These are phyloP conservation scores for Candida caryicola DNA, from an alignment of 805 yeast genomes.

Conservation along the genomic window DNA sequence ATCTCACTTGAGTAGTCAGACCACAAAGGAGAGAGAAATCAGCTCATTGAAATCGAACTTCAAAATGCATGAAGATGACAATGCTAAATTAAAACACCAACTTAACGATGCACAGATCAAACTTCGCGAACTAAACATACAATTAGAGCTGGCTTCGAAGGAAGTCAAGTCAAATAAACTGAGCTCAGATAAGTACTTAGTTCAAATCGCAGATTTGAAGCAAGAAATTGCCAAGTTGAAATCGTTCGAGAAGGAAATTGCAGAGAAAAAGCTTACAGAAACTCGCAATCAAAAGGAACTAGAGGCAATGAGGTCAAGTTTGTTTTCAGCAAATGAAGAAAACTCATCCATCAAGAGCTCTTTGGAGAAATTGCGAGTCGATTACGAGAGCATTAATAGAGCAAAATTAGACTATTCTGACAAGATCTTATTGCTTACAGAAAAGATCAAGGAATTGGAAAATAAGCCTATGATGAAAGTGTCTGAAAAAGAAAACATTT, in stretches of 20 bases:
- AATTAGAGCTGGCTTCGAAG: slow-evolving; percentile 18
- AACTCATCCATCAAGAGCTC: slow-evolving; percentile 4
- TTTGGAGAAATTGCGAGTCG: slow-evolving; percentile 21
- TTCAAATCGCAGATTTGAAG: slow-evolving; percentile 10
- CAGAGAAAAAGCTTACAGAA: slow-evolving; percentile 4
- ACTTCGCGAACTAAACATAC: slow-evolving; percentile 10
- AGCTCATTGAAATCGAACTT: slow-evolving; percentile 11
- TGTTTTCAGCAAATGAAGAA: slow-evolving; percentile 7
- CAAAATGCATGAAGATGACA: slow-evolving; percentile 11
- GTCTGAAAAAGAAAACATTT: slow-evolving; percentile 37
- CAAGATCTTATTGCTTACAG: slow-evolving; percentile 24
- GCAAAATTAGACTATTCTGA: slow-evolving; percentile 27
- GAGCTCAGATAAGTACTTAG: slow-evolving; percentile 11
- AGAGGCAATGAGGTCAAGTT: slow-evolving; percentile 7
- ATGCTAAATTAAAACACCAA: slow-evolving; percentile 13
- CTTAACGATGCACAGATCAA: slow-evolving; percentile 14
- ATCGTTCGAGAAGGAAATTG: slow-evolving; percentile 7
- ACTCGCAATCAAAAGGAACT: slow-evolving; percentile 12
- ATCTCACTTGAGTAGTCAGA: slow-evolving; percentile 6
- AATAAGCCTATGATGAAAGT: slow-evolving; percentile 15
- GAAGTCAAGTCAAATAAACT: slow-evolving; percentile 19
- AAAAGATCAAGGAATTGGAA: slow-evolving; percentile 22
- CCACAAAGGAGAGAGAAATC: slow-evolving; percentile 14
- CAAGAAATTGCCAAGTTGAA: slow-evolving; percentile 7
- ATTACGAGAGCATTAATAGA: slow-evolving; percentile 17